phyloP scores from a whole-genome alignment of 176 grass and related monocot genomes.

The Cymbopogon citratus region DNA sequence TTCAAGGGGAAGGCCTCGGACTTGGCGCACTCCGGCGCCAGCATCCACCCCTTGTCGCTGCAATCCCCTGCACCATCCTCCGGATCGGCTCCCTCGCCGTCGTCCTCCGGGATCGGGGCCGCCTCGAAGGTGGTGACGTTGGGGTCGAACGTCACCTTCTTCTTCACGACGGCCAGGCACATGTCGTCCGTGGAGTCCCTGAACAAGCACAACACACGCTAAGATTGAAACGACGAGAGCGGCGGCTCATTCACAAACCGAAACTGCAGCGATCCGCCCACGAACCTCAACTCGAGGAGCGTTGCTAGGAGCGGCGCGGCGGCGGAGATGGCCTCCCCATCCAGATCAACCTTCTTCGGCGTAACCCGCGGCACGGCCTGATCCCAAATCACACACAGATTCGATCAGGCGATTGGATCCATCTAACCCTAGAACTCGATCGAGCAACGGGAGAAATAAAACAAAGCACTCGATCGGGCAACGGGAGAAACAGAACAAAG shows the following conservation, averaged over 20 bases:
- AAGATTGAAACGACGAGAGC: neutral
- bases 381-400: neutral
- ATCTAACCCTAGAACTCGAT: neutral
- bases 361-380: conserved; percentile 34
- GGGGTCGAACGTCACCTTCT: conserved; percentile 98
- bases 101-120: conserved; percentile 34
- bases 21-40: conserved; percentile 32
- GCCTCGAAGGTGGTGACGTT: conserved; percentile 76
- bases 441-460: neutral
- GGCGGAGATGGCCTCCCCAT: conserved; percentile 39
- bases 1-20: conserved; percentile 63
- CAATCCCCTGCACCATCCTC: conserved; percentile 16
- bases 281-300: conserved; percentile 45
- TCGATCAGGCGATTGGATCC: neutral
- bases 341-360: conserved; percentile 28
- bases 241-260: neutral
- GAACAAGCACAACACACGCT: neutral
- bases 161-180: conserved; percentile 46
- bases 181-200: conserved; percentile 67
- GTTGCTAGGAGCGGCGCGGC: conserved; percentile 47
- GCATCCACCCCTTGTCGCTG: conserved; percentile 23
- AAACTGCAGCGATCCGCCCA: neutral
- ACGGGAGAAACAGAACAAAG: neutral
- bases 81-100: conserved; percentile 26
- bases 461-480: neutral